Evolutionary conservation across 768 basidiomycete genomes (phyloP), one percentile per base, ranked within the genome.

Genomic region (Mycena haematopus): DNA sequence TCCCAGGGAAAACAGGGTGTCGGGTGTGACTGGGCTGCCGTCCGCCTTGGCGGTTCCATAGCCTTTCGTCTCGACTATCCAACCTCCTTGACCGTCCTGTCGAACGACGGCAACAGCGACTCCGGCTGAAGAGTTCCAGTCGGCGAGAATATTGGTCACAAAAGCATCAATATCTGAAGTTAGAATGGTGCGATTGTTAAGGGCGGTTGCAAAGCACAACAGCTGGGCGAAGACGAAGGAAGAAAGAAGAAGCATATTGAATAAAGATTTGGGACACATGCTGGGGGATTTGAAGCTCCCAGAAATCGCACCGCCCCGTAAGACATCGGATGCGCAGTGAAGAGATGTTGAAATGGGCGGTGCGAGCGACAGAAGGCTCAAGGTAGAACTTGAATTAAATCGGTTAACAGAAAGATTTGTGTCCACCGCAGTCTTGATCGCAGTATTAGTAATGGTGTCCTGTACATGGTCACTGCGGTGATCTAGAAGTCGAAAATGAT

Each of bases 41-140:
- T 70, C 63, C 24, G 60, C 60, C 22, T 58, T 66, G 6, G 69
- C 68, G 24, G 56, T 59, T 3, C 69, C 70, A 25, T 69, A 71
- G 6, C 69, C 67, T 53, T 69, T 68, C 19, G 66, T 65, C 47
- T 71, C 69, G 35, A 67, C 56, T 15, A 49, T 24, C 70, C 70
- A 71, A 9, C 58, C 66, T 9, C 63, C 63, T 53, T 68, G 31
- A 9, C 51, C 58, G 29, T 60, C 47, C 58, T 67, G 59, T 21
- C 57, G 56, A 15, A 71, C 69, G 8, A 69, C 65, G 13, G 69
- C 67, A 14, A 71, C 58, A 21, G 40, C 29, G 29, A 71, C 31
- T 15, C 70, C 70, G 7, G 64, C 70, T 19, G 64, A 66, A 7
- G 68, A 66, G 52, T 68, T 63, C 68, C 68, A 71, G 21, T 54